Base-by-base conservation (phyloP, 306 rosid genomes). In the Glycine soja region DNA sequence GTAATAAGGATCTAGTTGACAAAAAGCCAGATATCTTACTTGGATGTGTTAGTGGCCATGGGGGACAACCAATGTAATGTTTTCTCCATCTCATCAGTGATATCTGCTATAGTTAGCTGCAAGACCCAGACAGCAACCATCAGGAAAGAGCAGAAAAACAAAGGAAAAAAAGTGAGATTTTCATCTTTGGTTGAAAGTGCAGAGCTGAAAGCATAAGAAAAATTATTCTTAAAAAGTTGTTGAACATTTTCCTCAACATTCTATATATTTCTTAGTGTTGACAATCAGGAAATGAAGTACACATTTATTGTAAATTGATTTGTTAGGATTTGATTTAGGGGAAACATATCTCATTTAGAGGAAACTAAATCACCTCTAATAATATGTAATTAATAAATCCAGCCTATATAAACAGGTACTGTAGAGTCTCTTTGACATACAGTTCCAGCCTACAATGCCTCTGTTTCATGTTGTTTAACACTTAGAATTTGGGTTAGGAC, bases 51-150 rank as follows among this genome's bases (percentile, higher is more conserved):
- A 70, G 97, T 84, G 67, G 97, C 92, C 70, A 90, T 63, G 43
- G 97, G 97, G 69, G 88, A 94, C 51, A 93, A 85, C 97, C 97
- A 93, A 50, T 83, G 83, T 81, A 93, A 72, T 54, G 94, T 90
- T 75, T 87, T 90, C 81, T 91, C 93, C 91, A 93, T 93, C 88
- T 90, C 97, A 16, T 87, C 88, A 87, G 89, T 93, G 45, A 93
- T 93, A 54, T 88, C 86, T 45, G 84, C 78, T 47, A 88, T 79
- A 77, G 92, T 86, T 75, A 91, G 86, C 97, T 93, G 87, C 81
- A 84, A 70, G 72, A 80, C 32, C 71, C 74, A 79, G 81, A 46
- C 70, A 78, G 63, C 19, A 71, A 54, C 46, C 36, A 45, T 53
- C 38, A 62, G 40, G 10, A 30, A 32, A 50, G 54, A 56, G 4